Percentiles rank a stretch among this genome's conserved stretches.
Evolutionary conservation across 768 basidiomycete species (phyloP).

Genomic region (Lentinus brumalis): DNA sequence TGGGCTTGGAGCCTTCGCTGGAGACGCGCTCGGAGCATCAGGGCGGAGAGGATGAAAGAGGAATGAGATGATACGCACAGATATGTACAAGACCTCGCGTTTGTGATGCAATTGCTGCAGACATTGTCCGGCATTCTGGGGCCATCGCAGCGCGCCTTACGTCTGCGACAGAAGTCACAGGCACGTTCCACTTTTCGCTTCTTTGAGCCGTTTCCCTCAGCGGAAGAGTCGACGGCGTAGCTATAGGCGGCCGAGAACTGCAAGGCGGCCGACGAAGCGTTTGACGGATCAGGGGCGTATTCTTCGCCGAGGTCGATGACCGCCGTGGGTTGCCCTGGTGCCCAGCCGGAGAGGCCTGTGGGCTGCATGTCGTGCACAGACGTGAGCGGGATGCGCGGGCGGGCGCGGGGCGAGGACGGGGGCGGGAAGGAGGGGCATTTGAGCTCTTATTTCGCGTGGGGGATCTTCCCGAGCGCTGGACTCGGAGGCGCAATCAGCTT

Average conservation of each 20-base stretch:
- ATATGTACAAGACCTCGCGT: slow-evolving; percentile 37
- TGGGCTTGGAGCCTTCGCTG: slow-evolving; percentile 39
- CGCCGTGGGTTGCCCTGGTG: slow-evolving; percentile 18
- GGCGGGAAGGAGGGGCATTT: slow-evolving; percentile 12
- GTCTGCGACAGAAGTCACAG: slow-evolving; percentile 36
- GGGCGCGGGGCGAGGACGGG: background rate
- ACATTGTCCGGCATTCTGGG: slow-evolving; percentile 35
- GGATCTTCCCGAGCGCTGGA: slow-evolving; percentile 15
- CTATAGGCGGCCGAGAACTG: slow-evolving; percentile 18
- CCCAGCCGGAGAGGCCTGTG: slow-evolving; percentile 14
- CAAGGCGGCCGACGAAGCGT: slow-evolving; percentile 17
- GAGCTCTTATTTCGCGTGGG: slow-evolving; percentile 19
- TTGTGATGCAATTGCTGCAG: slow-evolving; percentile 40
- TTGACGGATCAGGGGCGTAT: slow-evolving; percentile 18
- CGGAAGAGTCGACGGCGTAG: slow-evolving; percentile 23
- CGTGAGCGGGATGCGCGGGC: slow-evolving; percentile 1
- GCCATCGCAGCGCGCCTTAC: slow-evolving; percentile 38
- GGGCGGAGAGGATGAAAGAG: background rate
- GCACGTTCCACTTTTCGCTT: slow-evolving; percentile 37
- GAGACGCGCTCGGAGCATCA: background rate
- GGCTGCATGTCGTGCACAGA: slow-evolving; percentile 13
- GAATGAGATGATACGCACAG: slow-evolving; percentile 28
- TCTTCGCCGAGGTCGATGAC: slow-evolving; percentile 25
- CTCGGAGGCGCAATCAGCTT: slow-evolving; percentile 18
- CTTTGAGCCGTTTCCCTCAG: slow-evolving; percentile 27